Percentiles rank a stretch among this genome's conserved stretches.
Evolutionary conservation across 192 early-diverging fungal genomes (phyloP).

Genomic region (Allomyces javanicus): DNA sequence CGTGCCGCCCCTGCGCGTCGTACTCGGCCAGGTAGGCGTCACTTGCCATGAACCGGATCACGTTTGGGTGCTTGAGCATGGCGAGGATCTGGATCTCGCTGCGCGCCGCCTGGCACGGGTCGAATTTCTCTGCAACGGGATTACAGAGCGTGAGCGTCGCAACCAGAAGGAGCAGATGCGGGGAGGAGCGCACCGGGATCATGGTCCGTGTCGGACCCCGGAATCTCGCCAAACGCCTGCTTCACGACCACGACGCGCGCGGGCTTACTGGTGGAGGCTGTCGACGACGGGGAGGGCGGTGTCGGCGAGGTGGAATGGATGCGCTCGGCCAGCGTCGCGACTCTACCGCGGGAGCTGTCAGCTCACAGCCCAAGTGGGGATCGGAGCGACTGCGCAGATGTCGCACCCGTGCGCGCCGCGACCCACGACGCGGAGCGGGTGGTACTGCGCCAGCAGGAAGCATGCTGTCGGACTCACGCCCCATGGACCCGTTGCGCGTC

Average conservation of each 20-base stretch:
- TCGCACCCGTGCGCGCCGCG: background rate
- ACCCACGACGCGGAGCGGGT: background rate
- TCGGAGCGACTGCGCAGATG: background rate
- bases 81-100: constrained; percentile 3
- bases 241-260: background rate
- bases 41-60: background rate
- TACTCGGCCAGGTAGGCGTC: background rate
- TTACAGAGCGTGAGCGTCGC: background rate
- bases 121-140: too few species aligned
- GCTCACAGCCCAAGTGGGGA: background rate
- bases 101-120: background rate
- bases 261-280: too few species aligned
- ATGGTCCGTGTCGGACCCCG: too few species aligned
- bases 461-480: background rate
- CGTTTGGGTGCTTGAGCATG: constrained; percentile 2
- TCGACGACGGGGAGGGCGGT: background rate
- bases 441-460: background rate
- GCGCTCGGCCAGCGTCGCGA: background rate
- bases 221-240: background rate
- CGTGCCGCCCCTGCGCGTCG: background rate
- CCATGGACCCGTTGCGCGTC: too few species aligned
- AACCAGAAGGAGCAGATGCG: background rate
- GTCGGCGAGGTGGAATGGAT: background rate
- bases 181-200: background rate
- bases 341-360: background rate